A percentile compares a stretch with the other conserved stretches of the same genome.
Conservation (phyloP, 768 basidiomycete genomes). For the Termitomyces sp. region DNA sequence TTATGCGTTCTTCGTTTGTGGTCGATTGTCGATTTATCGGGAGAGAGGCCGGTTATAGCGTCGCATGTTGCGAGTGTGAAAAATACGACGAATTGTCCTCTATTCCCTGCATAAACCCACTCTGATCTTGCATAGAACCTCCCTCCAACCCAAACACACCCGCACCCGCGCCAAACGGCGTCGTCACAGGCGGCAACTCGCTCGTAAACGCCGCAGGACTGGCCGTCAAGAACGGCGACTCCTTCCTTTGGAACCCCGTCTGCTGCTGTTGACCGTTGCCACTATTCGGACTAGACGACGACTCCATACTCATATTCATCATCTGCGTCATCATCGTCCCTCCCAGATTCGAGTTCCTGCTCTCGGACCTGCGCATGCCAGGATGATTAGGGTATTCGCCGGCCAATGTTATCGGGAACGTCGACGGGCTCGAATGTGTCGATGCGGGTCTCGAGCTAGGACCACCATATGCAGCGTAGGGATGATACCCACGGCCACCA, state of each 20-base stretch:
- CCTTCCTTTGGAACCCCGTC: conserved; percentile 34
- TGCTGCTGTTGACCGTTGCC: conserved; percentile 2
- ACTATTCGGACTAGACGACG: not conserved
- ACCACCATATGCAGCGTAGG: conserved; percentile 45
- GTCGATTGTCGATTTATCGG: not conserved
- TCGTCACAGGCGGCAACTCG: conserved; percentile 28
- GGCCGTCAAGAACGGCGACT: conserved; percentile 37
- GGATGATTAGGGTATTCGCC: conserved; percentile 26
- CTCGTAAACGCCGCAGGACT: conserved; percentile 35
- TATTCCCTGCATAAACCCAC: conserved; percentile 16
- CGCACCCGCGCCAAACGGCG: conserved; percentile 10
- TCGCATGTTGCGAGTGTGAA: conserved; percentile 14
- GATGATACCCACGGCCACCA: conserved; percentile 48
- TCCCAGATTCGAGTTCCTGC: conserved; percentile 37
- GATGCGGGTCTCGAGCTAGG: conserved; percentile 36
- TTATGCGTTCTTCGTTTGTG: not conserved
- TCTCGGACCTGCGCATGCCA: conserved; percentile 30
- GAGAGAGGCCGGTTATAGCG: conserved; percentile 8
- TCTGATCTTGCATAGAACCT: conserved; percentile 12
- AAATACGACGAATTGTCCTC: conserved; percentile 17
- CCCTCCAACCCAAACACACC: conserved; percentile 13
- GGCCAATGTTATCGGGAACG: conserved; percentile 35
- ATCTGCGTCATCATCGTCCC: conserved; percentile 41
- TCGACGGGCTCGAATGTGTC: conserved; percentile 44
- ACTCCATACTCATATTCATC: conserved; percentile 32